A percentile compares a stretch with the other conserved stretches of the same genome.
phyloP scores from a whole-genome alignment of 805 yeast genomes.

The Cyberlindnera maritima region DNA sequence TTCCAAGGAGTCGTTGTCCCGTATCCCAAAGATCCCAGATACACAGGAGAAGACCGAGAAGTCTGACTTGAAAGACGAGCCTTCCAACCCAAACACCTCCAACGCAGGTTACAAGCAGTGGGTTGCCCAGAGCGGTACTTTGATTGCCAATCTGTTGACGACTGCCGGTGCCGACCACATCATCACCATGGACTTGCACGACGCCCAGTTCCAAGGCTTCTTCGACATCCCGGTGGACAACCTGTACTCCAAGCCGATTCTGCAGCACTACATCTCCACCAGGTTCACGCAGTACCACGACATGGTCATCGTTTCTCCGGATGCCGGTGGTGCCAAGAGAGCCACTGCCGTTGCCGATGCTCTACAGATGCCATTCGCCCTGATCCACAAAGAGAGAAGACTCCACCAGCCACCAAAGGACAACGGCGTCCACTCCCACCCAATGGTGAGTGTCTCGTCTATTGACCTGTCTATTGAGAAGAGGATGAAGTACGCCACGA shows the following conservation, averaged over 20 bases:
- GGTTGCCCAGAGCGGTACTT: constrained; percentile 94
- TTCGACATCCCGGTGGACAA: constrained; percentile 97
- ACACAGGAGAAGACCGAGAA: not conserved
- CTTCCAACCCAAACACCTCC: constrained; percentile 29
- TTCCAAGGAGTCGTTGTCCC: constrained; percentile 4
- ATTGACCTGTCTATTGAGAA: constrained; percentile 12
- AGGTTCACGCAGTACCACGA: constrained; percentile 76
- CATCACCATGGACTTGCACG: constrained; percentile 97
- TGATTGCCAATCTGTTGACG: constrained; percentile 81
- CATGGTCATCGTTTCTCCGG: constrained; percentile 94
- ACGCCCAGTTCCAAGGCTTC: constrained; percentile 97
- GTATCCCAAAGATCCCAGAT: constrained; percentile 34
- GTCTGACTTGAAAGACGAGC: constrained; percentile 14
- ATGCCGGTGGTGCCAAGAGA: constrained; percentile 98
- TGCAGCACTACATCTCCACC: constrained; percentile 79
- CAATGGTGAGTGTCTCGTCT: constrained; percentile 3
- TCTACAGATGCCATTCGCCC: constrained; percentile 83
- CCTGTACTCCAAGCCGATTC: constrained; percentile 80
- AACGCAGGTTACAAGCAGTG: constrained; percentile 84
- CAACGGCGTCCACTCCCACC: constrained; percentile 21
- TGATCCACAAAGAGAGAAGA: constrained; percentile 91
- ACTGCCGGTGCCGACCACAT: constrained; percentile 96
- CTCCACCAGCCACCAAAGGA: constrained; percentile 33
- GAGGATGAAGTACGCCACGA: constrained; percentile 57
- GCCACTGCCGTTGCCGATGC: constrained; percentile 94